Evolutionary conservation across 1,284 basidiomycete species (phyloP).

Genomic region (Cutaneotrichosporon mucoides): DNA sequence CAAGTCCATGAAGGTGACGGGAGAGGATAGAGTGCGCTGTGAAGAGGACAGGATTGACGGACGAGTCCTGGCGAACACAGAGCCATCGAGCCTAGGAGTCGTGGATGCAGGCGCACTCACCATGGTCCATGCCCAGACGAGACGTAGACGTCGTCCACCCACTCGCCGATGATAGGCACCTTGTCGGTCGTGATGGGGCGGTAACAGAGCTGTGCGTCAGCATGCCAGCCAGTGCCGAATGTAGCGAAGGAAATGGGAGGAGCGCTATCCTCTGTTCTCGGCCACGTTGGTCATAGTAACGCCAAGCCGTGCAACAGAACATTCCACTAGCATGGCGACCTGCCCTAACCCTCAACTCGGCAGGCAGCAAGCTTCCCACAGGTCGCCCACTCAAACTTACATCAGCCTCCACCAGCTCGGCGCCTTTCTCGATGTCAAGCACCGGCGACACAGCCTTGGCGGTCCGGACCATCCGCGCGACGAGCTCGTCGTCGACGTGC

Average conservation of each 20-base stretch:
- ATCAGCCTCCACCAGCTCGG: constrained; percentile 13
- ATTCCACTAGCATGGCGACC: too few relatives aligned
- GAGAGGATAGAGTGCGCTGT: neutral
- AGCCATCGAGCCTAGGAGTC: neutral
- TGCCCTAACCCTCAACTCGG: too few relatives aligned
- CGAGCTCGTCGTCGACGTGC: constrained; percentile 9
- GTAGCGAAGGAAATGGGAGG: neutral
- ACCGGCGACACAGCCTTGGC: constrained; percentile 6
- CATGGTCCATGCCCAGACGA: constrained; percentile 12
- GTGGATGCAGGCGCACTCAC: neutral
- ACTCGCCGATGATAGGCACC: constrained; percentile 12
- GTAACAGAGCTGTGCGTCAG: constrained; percentile 12
- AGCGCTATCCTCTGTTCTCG: too few relatives aligned
- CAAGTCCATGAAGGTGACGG: too few relatives aligned
- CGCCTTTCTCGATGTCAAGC: constrained; percentile 9
- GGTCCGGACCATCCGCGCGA: constrained; percentile 11
- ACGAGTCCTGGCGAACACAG: neutral
- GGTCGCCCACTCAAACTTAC: constrained; percentile 1
- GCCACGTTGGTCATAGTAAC: too few relatives aligned
- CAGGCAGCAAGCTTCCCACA: too few relatives aligned
- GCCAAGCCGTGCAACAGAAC: too few relatives aligned
- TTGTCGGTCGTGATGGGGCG: constrained; percentile 16
- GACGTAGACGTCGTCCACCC: constrained; percentile 11
- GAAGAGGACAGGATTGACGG: too few relatives aligned
- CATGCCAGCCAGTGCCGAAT: too few relatives aligned